Evolutionary conservation across 805 yeast species (phyloP).

Genomic region (Kockiozyma suomiensis): DNA sequence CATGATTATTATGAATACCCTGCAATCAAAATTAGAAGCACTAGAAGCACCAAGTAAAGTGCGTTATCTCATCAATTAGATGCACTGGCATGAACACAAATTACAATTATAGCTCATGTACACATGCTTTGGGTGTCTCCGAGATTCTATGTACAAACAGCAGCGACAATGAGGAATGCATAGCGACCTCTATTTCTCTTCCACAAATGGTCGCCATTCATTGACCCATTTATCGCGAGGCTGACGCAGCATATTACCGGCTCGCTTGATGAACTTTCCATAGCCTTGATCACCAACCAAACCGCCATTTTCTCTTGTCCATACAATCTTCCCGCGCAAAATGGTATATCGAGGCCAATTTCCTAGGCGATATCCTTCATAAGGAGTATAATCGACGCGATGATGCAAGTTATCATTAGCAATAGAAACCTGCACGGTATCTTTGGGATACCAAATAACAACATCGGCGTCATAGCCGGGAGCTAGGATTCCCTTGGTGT

Average conservation of each 20-base stretch:
- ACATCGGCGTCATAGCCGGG: constrained; percentile 55
- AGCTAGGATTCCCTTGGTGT: constrained; percentile 48
- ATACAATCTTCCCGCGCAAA: constrained; percentile 38
- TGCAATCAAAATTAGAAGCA: too few species aligned
- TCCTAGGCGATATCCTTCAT: constrained; percentile 45
- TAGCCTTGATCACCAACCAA: constrained; percentile 33
- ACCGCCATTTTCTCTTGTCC: constrained; percentile 32
- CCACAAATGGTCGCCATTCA: constrained; percentile 27
- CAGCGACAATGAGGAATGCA: too few species aligned
- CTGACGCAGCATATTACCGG: constrained; percentile 27
- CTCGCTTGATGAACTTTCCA: constrained; percentile 30
- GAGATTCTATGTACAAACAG: too few species aligned
- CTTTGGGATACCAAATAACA: constrained; percentile 52
- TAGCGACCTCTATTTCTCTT: not conserved
- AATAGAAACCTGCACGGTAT: constrained; percentile 42
- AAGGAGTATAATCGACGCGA: constrained; percentile 37
- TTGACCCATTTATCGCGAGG: constrained; percentile 26
- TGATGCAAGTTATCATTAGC: constrained; percentile 38
- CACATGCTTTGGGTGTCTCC: too few species aligned
- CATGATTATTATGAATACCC: too few species aligned
- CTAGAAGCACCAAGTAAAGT: too few species aligned
- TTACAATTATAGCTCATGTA: too few species aligned
- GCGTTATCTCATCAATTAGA: too few species aligned
- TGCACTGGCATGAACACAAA: too few species aligned
- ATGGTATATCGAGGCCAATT: constrained; percentile 55